Base-by-base conservation (phyloP, 148 eudicot genomes). In the Nepenthes mirabilis region DNA sequence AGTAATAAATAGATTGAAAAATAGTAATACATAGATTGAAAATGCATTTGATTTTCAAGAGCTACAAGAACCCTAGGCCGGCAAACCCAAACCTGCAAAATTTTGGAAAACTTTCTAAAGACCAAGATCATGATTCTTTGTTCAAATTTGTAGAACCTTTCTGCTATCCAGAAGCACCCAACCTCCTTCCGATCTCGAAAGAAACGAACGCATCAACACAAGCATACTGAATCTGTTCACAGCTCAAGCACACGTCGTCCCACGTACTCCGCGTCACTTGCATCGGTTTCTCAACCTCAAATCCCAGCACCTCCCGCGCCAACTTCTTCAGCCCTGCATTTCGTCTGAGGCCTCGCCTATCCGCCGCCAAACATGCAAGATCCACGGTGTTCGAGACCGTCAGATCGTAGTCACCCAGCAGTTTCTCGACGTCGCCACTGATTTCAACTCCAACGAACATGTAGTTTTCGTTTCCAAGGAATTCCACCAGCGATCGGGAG, bases 241-340 rank as follows among this genome's bases (percentile, higher is more conserved):
- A 74, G 14, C 64, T 68, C 51, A 81, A 60, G 73, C 72, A 74
- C 43, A 55, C 72, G 33, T 54, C 36, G 47, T 84, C 86, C 90
- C 90, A 84, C 64, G 70, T 55, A 53, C 90, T 81, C 80, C 74
- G 55, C 11, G 83, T 84, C 9, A 84, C 72, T 0, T 45, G 47
- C 53, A 60, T 84, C 1, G 85, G 83, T 76, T 84, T 84, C 33
- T 6, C 54, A 14, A 85, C 65, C 33, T 67, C 82, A 35, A 67
- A 62, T 6, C 72, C 82, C 47, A 85, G 5, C 33, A 82, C 77
- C 59, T 57, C 63, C 32, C 49, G 35, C 10, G 70, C 59, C 63
- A 82, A 11, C n/a, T 48, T 74, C 68, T 77, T 80, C 78, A 83
- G 34, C 62, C 87, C 87, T 1, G 72, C 64, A 1, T 51, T 43